phyloP scores from a whole-genome alignment of 2,329 filamentous ascomycete species.

The Ambrosiella xylebori region DNA sequence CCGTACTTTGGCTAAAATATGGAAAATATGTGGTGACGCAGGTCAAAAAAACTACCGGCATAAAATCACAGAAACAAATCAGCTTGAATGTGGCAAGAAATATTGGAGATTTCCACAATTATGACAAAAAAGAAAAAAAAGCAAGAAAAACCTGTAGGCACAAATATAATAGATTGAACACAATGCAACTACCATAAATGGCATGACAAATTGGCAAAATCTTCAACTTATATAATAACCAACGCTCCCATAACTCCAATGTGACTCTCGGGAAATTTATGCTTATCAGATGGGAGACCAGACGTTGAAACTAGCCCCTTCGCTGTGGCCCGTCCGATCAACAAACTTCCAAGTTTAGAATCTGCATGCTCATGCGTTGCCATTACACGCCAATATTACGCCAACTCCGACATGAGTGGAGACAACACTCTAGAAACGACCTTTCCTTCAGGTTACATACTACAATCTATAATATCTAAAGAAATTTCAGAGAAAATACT shows the following conservation, averaged over 20 bases:
- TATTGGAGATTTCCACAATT: neutral
- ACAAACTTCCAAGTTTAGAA: neutral
- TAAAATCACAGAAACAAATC: neutral
- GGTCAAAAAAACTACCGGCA: neutral
- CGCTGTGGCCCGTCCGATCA: neutral
- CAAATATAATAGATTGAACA: neutral
- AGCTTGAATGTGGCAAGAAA: neutral
- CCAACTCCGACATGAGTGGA: neutral
- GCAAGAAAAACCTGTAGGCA: too few relatives aligned
- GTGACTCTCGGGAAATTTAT: neutral
- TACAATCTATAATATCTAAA: too few relatives aligned
- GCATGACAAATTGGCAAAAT: too few relatives aligned
- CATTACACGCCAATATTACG: neutral
- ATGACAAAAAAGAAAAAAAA: too few relatives aligned
- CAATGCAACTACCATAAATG: neutral
- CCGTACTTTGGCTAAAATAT: neutral
- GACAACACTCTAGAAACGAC: neutral
- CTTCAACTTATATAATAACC: neutral
- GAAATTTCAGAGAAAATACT: too few relatives aligned
- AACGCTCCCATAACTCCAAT: neutral
- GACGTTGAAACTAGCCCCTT: neutral
- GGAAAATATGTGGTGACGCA: neutral
- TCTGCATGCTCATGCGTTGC: neutral
- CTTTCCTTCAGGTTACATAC: too few relatives aligned
- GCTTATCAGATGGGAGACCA: constrained; percentile 1